Conservation (phyloP, 2,329 filamentous ascomycete genomes). For the Apiospora rasikravindrae region DNA sequence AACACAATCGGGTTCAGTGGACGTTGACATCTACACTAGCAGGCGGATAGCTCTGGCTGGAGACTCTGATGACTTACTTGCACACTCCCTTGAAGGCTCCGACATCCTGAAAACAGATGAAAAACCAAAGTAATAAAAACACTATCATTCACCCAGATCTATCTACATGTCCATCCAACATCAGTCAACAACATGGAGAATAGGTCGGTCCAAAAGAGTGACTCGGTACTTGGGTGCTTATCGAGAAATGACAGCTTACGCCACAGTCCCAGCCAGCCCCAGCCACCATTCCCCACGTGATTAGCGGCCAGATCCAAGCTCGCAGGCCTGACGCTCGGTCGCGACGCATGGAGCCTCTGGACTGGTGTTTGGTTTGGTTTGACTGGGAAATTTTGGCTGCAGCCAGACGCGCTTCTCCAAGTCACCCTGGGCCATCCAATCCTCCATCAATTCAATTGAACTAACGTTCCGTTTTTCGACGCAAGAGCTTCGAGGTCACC, state of each 20-base stretch:
- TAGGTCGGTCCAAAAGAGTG: too few species aligned
- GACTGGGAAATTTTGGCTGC: constrained; percentile 9
- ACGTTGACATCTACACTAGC: too few species aligned
- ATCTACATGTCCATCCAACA: too few species aligned
- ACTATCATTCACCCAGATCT: neutral
- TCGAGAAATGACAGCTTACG: neutral
- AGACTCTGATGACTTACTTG: too few species aligned
- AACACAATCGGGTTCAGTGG: too few species aligned
- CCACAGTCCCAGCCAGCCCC: neutral
- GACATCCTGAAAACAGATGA: too few species aligned
- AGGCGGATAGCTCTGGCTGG: too few species aligned
- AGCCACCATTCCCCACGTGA: constrained; percentile 16
- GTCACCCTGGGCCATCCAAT: neutral
- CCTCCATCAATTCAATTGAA: constrained; percentile 9
- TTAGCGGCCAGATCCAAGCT: constrained; percentile 8
- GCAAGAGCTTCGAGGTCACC: constrained; percentile 10
- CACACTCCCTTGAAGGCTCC: too few species aligned
- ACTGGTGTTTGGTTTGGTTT: neutral
- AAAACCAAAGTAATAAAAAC: neutral
- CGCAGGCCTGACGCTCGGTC: neutral
- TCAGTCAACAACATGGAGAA: too few species aligned
- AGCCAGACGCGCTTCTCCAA: constrained; percentile 11
- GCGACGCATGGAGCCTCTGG: neutral
- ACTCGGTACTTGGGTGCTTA: neutral
- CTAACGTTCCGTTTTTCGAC: constrained; percentile 14